These are phyloP conservation scores for Sordaria brevicollis DNA, from an alignment of 495 filamentous ascomycete species.

Conservation along the genomic window DNA sequence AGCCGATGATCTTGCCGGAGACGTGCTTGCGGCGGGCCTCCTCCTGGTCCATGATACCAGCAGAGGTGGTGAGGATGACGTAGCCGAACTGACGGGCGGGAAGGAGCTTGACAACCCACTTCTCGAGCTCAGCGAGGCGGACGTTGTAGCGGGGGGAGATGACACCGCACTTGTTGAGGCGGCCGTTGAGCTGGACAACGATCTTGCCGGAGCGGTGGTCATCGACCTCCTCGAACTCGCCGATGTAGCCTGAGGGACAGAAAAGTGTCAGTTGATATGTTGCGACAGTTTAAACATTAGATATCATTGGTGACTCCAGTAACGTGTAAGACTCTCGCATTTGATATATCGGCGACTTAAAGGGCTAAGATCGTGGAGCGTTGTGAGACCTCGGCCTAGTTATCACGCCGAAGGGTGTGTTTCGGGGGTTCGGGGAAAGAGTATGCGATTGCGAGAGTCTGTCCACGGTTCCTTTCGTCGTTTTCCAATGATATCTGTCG, in stretches of 20 bases:
- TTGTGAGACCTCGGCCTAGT: conserved; percentile 87
- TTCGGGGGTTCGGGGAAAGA: background rate
- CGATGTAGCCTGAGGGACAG: conserved; percentile 75
- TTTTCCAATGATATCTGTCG: background rate
- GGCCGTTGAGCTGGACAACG: conserved; percentile 92
- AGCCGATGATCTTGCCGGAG: conserved; percentile 89
- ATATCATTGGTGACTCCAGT: conserved; percentile 59
- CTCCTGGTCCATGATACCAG: conserved; percentile 99
- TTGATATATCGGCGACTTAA: conserved; percentile 97
- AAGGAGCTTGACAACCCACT: conserved; percentile 97
- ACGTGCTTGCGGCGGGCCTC: conserved; percentile 97
- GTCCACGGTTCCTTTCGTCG: background rate
- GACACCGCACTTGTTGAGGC: conserved; percentile 97
- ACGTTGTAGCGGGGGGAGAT: conserved; percentile 99
- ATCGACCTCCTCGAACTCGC: conserved; percentile 99
- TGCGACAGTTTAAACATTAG: conserved; percentile 83
- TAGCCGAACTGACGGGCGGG: conserved; percentile 99
- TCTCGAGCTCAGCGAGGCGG: conserved; percentile 92
- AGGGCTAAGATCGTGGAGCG: conserved; percentile 81
- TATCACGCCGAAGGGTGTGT: conserved; percentile 77
- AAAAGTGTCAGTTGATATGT: conserved; percentile 56
- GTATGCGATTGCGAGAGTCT: conserved; percentile 11
- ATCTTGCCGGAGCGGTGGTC: conserved; percentile 99
- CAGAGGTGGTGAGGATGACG: conserved; percentile 96
- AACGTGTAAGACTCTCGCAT: conserved; percentile 87